Base-by-base conservation (phyloP, 805 yeast genomes). In the Wickerhamomyces silvicola region DNA sequence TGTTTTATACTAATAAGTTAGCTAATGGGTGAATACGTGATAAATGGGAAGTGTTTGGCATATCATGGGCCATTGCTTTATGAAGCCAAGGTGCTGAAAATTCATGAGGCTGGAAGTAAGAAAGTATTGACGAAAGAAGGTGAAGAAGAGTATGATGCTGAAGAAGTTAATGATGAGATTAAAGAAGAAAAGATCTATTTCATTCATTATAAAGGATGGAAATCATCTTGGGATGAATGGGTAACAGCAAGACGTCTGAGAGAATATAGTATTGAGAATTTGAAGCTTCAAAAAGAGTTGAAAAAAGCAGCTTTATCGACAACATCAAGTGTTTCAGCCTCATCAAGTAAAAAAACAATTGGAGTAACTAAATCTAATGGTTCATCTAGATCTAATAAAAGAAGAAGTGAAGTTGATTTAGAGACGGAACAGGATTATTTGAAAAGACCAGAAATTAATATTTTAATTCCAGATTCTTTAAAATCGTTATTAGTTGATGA, bases 191-290 rank as follows among this genome's bases (percentile, higher is more conserved):
- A 45, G 14, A 66, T 77, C 19, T 88, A 76, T 57, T 78, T 66
- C 43, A 74, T 90, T 12, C 98, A 92, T 52, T 90, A 90, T 57
- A 81, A 80, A 45, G 97, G 98, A 3, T 90, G 98, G 98, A 90
- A 88, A 50, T 59, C 79, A 12, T 78, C 87, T 37, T 90, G 96
- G 95, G 97, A 90, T 53, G 98, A 90, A 56, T 90, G 98, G 98
- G 90, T 90, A 1, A 70, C 72, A 1, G 56, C 59, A 7, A 78
- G 74, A 24, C 61, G 97, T 22, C 70, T 90, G 6, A 62, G 84
- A 48, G 80, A 75, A 41, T 67, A 66, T 50, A 81, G 70, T 30
- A 79, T 75, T 19, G 94, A 81, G 42, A 86, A 82, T 48, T 45
- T 81, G 32, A 61, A 68, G 30, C 58, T 75, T 31, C 84, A 80